Conservation (phyloP, 1,139 yeast species). For the Kodamaea derodonti region DNA sequence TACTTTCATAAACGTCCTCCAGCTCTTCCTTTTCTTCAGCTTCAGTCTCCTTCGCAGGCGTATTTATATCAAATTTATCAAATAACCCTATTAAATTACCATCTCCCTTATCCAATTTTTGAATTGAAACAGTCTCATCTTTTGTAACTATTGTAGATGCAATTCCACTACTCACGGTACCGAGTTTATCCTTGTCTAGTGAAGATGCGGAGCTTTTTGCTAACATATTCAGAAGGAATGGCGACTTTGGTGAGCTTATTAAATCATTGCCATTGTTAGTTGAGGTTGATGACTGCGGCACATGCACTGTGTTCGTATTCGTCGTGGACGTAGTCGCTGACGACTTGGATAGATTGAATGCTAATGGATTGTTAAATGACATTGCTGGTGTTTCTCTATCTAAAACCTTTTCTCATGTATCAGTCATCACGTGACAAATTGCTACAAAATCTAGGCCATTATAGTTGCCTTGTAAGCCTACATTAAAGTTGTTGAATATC, state of each 20-base stretch:
- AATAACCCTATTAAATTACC: constrained; percentile 33
- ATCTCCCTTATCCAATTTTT: constrained; percentile 1
- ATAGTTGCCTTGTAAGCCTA: no score
- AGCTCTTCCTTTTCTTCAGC: constrained; percentile 10
- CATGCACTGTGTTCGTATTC: constrained; percentile 29
- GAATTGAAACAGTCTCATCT: constrained; percentile 1
- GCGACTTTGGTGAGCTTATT: constrained; percentile 12
- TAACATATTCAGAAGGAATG: constrained; percentile 19
- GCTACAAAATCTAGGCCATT: not conserved
- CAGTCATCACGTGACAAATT: no score
- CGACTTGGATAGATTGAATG: constrained; percentile 39
- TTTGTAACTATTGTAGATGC: constrained; percentile 23
- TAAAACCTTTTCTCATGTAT: not conserved
- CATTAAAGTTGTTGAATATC: no score
- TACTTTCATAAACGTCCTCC: constrained; percentile 5
- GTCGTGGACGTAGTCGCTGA: constrained; percentile 44
- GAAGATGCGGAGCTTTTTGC: constrained; percentile 9
- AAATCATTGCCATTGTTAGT: not conserved
- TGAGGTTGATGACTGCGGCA: constrained; percentile 13
- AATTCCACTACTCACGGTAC: constrained; percentile 14
- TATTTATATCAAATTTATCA: constrained; percentile 35
- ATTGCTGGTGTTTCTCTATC: constrained; percentile 13
- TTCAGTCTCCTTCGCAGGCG: constrained; percentile 6
- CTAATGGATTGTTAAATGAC: constrained; percentile 33
- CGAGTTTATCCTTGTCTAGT: constrained; percentile 4